A percentile compares a stretch with the other conserved stretches of the same genome.
Evolutionary conservation across 306 rosid species (phyloP).

Genomic region (Aeschynomene evenia): DNA sequence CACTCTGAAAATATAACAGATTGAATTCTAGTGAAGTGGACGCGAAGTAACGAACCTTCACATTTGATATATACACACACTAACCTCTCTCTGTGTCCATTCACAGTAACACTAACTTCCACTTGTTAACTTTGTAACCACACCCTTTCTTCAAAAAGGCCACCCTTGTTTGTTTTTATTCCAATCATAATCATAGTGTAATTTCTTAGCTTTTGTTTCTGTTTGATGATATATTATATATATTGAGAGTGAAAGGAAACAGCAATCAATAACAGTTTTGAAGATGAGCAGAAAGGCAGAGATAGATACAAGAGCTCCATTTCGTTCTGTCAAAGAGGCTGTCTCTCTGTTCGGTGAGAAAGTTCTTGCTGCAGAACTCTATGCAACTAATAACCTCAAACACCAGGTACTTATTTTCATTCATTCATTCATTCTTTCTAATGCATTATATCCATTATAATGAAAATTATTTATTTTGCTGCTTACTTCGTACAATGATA

Average conservation of each 20-base stretch:
- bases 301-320: conserved; percentile 79
- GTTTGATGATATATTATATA: no score
- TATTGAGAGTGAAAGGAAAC: conserved; percentile 7
- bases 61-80: background rate
- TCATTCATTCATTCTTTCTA: background rate
- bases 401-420: no score
- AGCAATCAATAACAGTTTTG: background rate
- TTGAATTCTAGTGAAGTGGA: conserved; percentile 95
- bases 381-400: conserved; percentile 58
- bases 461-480: no score
- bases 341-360: conserved; percentile 75
- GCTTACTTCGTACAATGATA: no score
- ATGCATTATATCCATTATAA: no score
- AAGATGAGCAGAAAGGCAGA: conserved; percentile 65
- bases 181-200: background rate
- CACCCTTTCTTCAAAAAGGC: background rate
- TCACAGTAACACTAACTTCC: conserved; percentile 16
- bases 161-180: conserved; percentile 5
- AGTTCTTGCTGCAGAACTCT: conserved; percentile 69
- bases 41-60: conserved; percentile 92
- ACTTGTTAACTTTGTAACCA: background rate
- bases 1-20: conserved; percentile 47
- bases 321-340: conserved; percentile 88
- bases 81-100: conserved; percentile 6
- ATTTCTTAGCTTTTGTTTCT: no score